These are phyloP conservation scores for Myxozyma mucilagina DNA, from an alignment of 805 yeast species.

Conservation along the genomic window DNA sequence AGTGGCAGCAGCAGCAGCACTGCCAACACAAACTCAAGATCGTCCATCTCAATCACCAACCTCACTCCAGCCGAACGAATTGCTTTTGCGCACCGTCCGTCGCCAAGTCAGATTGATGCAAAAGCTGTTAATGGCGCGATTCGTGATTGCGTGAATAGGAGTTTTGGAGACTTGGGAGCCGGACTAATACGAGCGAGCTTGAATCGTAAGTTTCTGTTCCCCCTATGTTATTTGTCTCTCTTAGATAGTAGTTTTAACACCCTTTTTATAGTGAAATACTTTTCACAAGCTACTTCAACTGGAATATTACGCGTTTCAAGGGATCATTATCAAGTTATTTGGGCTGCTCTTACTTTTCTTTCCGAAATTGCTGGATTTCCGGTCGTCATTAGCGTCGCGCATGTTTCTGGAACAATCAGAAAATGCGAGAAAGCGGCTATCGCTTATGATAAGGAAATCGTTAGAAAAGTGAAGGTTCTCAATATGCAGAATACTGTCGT, in stretches of 20 bases:
- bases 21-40: not conserved
- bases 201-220: slow-evolving; percentile 37
- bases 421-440: slow-evolving; percentile 69
- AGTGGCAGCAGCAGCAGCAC: not conserved
- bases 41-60: slow-evolving; percentile 35
- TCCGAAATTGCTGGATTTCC: slow-evolving; percentile 50
- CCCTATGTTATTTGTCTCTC: not conserved
- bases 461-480: not conserved
- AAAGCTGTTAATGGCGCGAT: slow-evolving; percentile 55
- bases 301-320: slow-evolving; percentile 81
- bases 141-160: slow-evolving; percentile 55
- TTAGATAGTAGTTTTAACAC: not conserved
- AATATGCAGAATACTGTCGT: not conserved
- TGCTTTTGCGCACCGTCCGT: slow-evolving; percentile 30
- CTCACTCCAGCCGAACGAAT: slow-evolving; percentile 14
- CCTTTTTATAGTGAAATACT: slow-evolving; percentile 59
- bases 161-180: slow-evolving; percentile 78
- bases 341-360: slow-evolving; percentile 59
- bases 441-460: slow-evolving; percentile 29
- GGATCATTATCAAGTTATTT: slow-evolving; percentile 58
- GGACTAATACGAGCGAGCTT: slow-evolving; percentile 63
- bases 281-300: slow-evolving; percentile 74
- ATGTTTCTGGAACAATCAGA: slow-evolving; percentile 83
- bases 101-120: slow-evolving; percentile 45
- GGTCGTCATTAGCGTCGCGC: slow-evolving; percentile 60